These are phyloP conservation scores for Platismatia glauca DNA, from an alignment of 495 filamentous ascomycete species.

Conservation along the genomic window DNA sequence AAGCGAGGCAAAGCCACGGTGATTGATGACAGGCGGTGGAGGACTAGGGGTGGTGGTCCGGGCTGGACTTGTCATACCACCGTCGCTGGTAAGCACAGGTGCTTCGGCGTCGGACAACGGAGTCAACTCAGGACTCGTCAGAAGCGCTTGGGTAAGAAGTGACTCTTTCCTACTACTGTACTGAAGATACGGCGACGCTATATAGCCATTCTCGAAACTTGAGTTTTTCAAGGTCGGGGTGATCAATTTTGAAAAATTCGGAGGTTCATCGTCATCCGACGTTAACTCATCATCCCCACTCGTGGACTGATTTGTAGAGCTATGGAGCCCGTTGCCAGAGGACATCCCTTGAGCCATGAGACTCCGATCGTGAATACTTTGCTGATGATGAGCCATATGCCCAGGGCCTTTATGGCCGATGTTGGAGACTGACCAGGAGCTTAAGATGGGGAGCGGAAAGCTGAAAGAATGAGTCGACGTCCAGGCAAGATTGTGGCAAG, in stretches of 20 bases:
- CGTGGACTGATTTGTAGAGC: not conserved
- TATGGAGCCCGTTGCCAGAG: not conserved
- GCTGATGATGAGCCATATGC: slow-evolving; percentile 19
- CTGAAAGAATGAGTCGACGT: not conserved
- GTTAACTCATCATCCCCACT: slow-evolving; percentile 19
- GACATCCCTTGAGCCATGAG: slow-evolving; percentile 5
- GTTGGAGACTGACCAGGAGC: not conserved
- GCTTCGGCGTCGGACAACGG: slow-evolving; percentile 31
- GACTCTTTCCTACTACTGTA: slow-evolving; percentile 55
- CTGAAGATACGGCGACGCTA: slow-evolving; percentile 34
- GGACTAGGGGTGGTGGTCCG: slow-evolving; percentile 83
- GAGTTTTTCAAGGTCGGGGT: slow-evolving; percentile 29
- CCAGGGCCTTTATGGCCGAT: not conserved
- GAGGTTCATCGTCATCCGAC: slow-evolving; percentile 46
- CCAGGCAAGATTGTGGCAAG: not conserved
- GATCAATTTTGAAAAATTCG: slow-evolving; percentile 31
- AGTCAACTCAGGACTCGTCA: slow-evolving; percentile 50
- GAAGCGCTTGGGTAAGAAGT: slow-evolving; percentile 69
- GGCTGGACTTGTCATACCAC: slow-evolving; percentile 83
- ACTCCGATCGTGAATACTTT: slow-evolving; percentile 5
- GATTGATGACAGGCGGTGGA: slow-evolving; percentile 44
- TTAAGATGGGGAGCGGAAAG: not conserved
- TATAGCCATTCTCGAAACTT: slow-evolving; percentile 27
- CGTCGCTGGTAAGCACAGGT: slow-evolving; percentile 69
- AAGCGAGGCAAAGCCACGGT: slow-evolving; percentile 5